A percentile compares a stretch with the other conserved stretches of the same genome.
Evolutionary conservation across 805 yeast species (phyloP).

Genomic region (Hemisphaericaspora nanyangensis): DNA sequence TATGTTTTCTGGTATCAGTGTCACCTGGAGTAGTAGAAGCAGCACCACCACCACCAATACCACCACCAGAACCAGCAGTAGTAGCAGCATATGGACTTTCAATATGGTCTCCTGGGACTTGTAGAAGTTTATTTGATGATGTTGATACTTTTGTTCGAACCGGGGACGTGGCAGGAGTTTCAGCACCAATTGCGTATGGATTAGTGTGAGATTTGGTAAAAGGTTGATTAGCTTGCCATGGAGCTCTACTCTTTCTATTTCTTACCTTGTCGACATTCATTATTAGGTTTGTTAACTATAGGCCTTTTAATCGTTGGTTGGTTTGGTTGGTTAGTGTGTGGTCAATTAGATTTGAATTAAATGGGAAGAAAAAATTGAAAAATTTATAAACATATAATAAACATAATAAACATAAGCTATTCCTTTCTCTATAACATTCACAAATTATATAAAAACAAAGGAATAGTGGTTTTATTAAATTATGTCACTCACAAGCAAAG

Average conservation of each 20-base stretch:
- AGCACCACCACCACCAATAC: too few species aligned
- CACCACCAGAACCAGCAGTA: background rate
- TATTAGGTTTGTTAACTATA: background rate
- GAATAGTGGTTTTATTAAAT: too few species aligned
- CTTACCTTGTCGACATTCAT: conserved; percentile 32
- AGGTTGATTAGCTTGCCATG: conserved; percentile 28
- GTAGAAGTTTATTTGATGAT: background rate
- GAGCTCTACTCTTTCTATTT: conserved; percentile 41
- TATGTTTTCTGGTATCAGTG: conserved; percentile 14
- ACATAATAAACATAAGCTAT: background rate
- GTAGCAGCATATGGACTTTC: background rate
- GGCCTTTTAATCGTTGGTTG: background rate
- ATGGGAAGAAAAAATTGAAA: too few species aligned
- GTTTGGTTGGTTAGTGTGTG: background rate
- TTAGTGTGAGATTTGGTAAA: conserved; percentile 3
- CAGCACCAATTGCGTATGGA: conserved; percentile 13
- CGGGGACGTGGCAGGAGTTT: conserved; percentile 1
- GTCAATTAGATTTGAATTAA: too few species aligned
- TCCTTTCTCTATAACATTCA: background rate
- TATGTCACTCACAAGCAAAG: conserved; percentile 83
- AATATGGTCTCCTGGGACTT: background rate
- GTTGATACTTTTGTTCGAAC: background rate
- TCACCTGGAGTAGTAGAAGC: background rate
- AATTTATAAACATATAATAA: too few species aligned
- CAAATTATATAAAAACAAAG: background rate